Evolutionary conservation across 73 alveolate species (phyloP), one percentile per base, ranked within the genome.

Genomic region (Paramecium bursaria): DNA sequence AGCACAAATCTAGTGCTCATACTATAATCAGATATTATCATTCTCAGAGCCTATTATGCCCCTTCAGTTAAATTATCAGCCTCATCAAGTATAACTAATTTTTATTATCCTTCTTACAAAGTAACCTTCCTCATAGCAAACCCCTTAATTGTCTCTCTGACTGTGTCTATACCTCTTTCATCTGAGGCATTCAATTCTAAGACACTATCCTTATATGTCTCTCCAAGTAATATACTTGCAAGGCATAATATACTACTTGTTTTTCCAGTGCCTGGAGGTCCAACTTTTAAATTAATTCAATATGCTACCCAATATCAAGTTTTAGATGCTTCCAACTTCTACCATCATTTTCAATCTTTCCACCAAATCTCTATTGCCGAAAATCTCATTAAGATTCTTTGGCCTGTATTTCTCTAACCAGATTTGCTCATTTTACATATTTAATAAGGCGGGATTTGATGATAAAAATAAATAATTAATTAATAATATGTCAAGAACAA

Each of bases 231-330:
- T 54, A 86, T 91, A 80, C 99, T 93, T 1, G 99, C 99, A 77
- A 98, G 86, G 87, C 99, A 97, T 85, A 94, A 94, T 13, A 98
- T 98, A 67, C 95, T 88, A 48, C 99, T 95, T 11, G 99, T 98
- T 75, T 98, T 98, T 17, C 99, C 99, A 29, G 98, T 95, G 29
- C 99, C 99, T 5, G 99, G 99, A 3, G 99, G 99, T 1, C 99
- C 99, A 2, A 90, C 88, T 13, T 14, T 50, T 50, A 17, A n/a
- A 14, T 17, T 21, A 50, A 6, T 5, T 6, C 10, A 50, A 50
- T 6, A 7, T 5, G 26, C 6, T 21, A 17, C 73, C 90, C 92
- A 29, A 95, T 48, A 98, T 96, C 77, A 98, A 73, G 75, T 97
- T 95, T 0, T 99, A 99, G 76, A 98, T 92, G 80, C 96, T 97